phyloP scores from a whole-genome alignment of 1,284 basidiomycete genomes.

The Fomitopsis palustris region DNA sequence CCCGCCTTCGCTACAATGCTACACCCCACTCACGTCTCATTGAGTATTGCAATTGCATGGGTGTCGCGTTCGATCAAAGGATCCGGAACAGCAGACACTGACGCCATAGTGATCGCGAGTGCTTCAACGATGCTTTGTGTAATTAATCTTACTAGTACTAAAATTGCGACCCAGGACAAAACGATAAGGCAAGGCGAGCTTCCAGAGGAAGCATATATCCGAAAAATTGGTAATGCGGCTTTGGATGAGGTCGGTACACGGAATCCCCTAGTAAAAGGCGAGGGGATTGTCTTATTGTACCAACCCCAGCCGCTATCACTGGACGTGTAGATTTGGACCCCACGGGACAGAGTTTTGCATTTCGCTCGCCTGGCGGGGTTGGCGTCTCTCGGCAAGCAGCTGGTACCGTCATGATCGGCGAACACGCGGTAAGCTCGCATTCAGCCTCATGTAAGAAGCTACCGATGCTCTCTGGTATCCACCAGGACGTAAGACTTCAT shows the following conservation, averaged over 20 bases:
- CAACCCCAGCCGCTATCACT: background rate
- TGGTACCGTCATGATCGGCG: too few relatives aligned
- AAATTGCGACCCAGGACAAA: background rate
- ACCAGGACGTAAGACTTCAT: too few relatives aligned
- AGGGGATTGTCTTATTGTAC: slow-evolving; percentile 1
- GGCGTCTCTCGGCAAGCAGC: too few relatives aligned
- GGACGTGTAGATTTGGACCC: background rate
- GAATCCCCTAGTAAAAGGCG: slow-evolving; percentile 4
- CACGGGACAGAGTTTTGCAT: background rate
- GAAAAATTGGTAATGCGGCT: slow-evolving; percentile 2
- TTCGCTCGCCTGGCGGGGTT: background rate
- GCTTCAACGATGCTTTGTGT: too few relatives aligned
- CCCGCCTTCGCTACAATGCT: too few relatives aligned
- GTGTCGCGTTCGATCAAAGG: too few relatives aligned
- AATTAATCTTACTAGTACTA: too few relatives aligned
- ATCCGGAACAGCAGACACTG: too few relatives aligned
- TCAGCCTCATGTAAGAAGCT: too few relatives aligned
- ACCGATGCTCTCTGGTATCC: background rate
- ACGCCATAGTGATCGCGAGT: too few relatives aligned
- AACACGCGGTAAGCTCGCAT: too few relatives aligned
- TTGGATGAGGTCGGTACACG: background rate
- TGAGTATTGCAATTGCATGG: background rate
- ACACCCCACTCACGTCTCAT: background rate
- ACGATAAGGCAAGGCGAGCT: background rate
- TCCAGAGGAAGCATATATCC: background rate